Evolutionary conservation across 228 moss, liverwort and hornwort genomes (phyloP).

Genomic region (Sphagnum magellanicum): DNA sequence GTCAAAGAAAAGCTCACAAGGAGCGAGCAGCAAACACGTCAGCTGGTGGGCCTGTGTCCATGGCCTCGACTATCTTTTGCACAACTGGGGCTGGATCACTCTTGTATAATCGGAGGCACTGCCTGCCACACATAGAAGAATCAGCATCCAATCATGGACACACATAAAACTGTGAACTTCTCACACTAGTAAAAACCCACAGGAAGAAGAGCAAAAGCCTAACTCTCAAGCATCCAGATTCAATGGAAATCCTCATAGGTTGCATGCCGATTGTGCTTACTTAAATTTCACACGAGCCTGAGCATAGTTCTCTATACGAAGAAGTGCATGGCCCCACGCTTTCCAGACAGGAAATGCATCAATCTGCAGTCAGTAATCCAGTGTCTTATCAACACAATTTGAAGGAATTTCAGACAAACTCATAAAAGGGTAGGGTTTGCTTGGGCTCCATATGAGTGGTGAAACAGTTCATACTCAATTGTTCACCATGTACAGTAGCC

Average conservation of each 20-base stretch:
- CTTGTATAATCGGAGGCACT: slow-evolving; percentile 55
- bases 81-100: slow-evolving; percentile 83
- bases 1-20: slow-evolving; percentile 41
- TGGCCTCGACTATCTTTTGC: slow-evolving; percentile 63
- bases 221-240: no score
- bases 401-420: not conserved
- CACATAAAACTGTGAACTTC: no score
- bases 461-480: no score
- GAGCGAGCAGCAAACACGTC: slow-evolving; percentile 73
- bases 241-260: no score
- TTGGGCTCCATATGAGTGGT: no score
- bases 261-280: slow-evolving; percentile 26
- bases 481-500: no score
- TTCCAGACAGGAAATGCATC: slow-evolving; percentile 84
- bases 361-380: slow-evolving; percentile 37
- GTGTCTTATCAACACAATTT: not conserved
- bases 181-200: no score
- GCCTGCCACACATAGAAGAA: slow-evolving; percentile 33
- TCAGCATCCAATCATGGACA: not conserved
- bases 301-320: slow-evolving; percentile 84
- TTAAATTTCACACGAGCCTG: slow-evolving; percentile 89
- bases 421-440: no score
- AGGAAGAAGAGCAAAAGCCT: no score
- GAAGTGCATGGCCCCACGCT: slow-evolving; percentile 95
- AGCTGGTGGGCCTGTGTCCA: slow-evolving; percentile 93